Conservation (phyloP, 371 early-diverging fungal genomes). For the Mucor velutinosus region DNA sequence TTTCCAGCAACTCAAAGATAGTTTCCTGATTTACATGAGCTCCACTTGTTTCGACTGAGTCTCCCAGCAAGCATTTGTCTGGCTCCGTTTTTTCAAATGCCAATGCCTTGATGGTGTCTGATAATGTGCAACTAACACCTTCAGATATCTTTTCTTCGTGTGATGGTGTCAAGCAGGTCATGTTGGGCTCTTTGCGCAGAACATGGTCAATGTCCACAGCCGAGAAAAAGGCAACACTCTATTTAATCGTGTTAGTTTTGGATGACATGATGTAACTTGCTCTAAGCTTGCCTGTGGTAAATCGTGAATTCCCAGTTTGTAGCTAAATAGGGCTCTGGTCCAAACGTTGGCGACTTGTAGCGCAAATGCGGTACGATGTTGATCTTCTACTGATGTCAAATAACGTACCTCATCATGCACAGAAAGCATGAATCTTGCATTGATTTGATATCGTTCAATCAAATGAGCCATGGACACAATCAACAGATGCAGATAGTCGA, state of each 20-base stretch:
- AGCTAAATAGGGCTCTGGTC: slow-evolving; percentile 90
- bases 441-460: slow-evolving; percentile 73
- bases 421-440: slow-evolving; percentile 87
- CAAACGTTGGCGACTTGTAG: slow-evolving; percentile 93
- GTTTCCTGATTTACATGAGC: neutral
- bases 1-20: neutral
- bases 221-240: slow-evolving; percentile 95
- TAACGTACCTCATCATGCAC: slow-evolving; percentile 98
- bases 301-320: slow-evolving; percentile 82
- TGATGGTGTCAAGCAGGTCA: slow-evolving; percentile 81
- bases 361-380: slow-evolving; percentile 79
- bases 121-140: slow-evolving; percentile 61
- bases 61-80: slow-evolving; percentile 26
- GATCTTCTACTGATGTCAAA: slow-evolving; percentile 78
- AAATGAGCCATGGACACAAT: slow-evolving; percentile 90
- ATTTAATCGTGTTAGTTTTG: neutral
- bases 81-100: slow-evolving; percentile 15
- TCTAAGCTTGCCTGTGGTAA: slow-evolving; percentile 73
- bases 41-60: neutral
- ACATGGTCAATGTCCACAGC: slow-evolving; percentile 93
- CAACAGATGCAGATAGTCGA: slow-evolving; percentile 97
- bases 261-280: neutral
- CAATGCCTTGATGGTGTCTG: slow-evolving; percentile 45
- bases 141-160: slow-evolving; percentile 62
- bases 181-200: slow-evolving; percentile 89